phyloP scores from a whole-genome alignment of 306 rosid species.

The Begonia fuchsioides region DNA sequence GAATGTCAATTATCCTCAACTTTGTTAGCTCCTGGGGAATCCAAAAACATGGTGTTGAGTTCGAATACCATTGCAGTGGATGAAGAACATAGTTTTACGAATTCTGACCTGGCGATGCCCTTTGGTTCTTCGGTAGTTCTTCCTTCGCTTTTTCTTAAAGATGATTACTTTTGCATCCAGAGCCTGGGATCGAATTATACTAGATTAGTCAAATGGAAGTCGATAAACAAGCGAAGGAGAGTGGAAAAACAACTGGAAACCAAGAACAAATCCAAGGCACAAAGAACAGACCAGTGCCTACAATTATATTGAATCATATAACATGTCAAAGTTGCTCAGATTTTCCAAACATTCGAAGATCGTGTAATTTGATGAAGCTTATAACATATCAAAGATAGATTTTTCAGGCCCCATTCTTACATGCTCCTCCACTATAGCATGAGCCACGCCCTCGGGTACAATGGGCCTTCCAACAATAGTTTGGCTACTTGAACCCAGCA shows the following conservation, averaged over 20 bases:
- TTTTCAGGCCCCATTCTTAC: conserved; percentile 28
- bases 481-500: conserved; percentile 68
- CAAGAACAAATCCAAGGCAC: too few species aligned
- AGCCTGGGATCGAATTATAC: conserved; percentile 19
- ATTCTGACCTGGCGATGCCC: conserved; percentile 76
- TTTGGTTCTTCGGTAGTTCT: conserved; percentile 75
- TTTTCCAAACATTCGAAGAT: too few species aligned
- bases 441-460: conserved; percentile 64
- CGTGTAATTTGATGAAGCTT: too few species aligned
- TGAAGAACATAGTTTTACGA: neutral
- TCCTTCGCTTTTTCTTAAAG: conserved; percentile 92
- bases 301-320: too few species aligned
- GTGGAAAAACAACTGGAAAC: too few species aligned
- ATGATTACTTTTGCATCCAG: conserved; percentile 72
- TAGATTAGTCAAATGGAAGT: too few species aligned
- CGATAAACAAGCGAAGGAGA: too few species aligned
- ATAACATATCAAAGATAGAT: too few species aligned
- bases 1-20: conserved; percentile 76
- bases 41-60: conserved; percentile 9
- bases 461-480: conserved; percentile 82
- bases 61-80: conserved; percentile 4
- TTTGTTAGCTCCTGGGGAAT: conserved; percentile 67
- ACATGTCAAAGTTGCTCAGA: too few species aligned
- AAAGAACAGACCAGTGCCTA: too few species aligned
- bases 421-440: conserved; percentile 92